A percentile compares a stretch with the other conserved stretches of the same genome.
Evolutionary conservation across 2,329 filamentous ascomycete species (phyloP).

Genomic region (Aspergillus niger): DNA sequence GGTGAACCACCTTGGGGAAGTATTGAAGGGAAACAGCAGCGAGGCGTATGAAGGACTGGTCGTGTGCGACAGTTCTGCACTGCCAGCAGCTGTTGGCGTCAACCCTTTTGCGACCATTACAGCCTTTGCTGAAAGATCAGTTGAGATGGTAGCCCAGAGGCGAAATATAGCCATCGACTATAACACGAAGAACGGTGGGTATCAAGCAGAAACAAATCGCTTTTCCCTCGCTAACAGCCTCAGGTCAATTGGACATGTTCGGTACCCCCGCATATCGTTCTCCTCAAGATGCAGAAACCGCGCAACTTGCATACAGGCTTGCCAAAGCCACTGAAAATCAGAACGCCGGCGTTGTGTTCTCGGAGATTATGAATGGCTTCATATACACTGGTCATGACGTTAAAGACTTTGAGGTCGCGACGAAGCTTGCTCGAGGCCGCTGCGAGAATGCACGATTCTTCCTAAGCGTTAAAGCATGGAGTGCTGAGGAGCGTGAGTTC

Average conservation of each 20-base stretch:
- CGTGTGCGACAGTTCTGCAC: constrained; percentile 62
- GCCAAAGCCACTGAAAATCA: constrained; percentile 6
- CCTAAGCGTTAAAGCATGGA: constrained; percentile 4
- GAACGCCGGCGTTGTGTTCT: constrained; percentile 1
- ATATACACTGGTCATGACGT: constrained; percentile 1
- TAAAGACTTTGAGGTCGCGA: constrained; percentile 1
- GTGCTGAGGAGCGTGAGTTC: constrained; percentile 4
- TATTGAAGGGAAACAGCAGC: constrained; percentile 56
- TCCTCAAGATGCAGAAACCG: background rate
- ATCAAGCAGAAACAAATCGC: background rate
- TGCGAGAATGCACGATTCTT: constrained; percentile 6
- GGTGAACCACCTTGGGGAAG: constrained; percentile 62
- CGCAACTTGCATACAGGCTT: background rate
- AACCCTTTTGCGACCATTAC: constrained; percentile 72
- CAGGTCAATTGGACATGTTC: constrained; percentile 9
- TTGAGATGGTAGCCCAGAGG: constrained; percentile 53
- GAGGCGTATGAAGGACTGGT: constrained; percentile 61
- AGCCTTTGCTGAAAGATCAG: constrained; percentile 66
- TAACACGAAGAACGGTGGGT: constrained; percentile 16
- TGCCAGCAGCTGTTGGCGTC: constrained; percentile 53
- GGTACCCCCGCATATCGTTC: constrained; percentile 4
- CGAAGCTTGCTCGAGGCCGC: constrained; percentile 1
- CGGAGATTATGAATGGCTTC: constrained; percentile 4
- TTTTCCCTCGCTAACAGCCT: background rate
- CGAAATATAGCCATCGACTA: constrained; percentile 49